Evolutionary conservation across 2,329 filamentous ascomycete species (phyloP), one percentile per base, ranked within the genome.

Genomic region (Calonectria leucothoes): DNA sequence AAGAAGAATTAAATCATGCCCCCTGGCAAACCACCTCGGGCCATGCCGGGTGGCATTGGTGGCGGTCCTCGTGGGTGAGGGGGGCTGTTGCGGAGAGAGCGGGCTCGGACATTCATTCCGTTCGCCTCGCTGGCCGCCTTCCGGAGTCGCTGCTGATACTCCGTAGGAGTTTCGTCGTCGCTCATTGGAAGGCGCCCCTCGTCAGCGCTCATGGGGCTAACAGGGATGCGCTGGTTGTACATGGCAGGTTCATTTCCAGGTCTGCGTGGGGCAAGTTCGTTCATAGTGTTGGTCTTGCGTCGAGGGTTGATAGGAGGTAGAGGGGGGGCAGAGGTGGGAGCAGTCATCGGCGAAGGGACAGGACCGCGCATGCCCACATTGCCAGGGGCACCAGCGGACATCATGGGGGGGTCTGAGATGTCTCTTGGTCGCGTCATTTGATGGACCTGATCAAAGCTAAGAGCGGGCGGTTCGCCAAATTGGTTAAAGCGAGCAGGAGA

Each of bases 301-400:
- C 89, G 86, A 33, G 90, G 90, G 78, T 92, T 92, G 80, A 92
- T 89, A 2, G 90, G 90, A 3, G 90, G 90, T 42, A 92, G 72
- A 2, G 90, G 90, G 3, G 90, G 90, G 2, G 84, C 85, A 31
- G 79, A 71, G 23, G 80, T 77, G 14, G 78, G 81, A 7, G 81
- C 80, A 59, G 85, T 84, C 51, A 86, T 75, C 71, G 85, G 85
- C 1, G 85, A 83, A 7, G 85, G 84, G n/a, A 75, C 74, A n/a
- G 57, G 71, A 4, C 81, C 81, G 33, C 88, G 81, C 64, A 83
- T 83, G 14, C 86, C 83, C 0, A 85, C 87, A 1, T 86, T 85
- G 4, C 87, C 85, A 5, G 85, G 86, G n/a, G 85, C 86, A 5
- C 85, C 87, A 20, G 86, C 85, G 76, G 84, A 86, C 23, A 88